Percentiles rank a stretch among this genome's conserved stretches.
Evolutionary conservation across 495 filamentous ascomycete genomes (phyloP).

Genomic region (Penicillium diatomitis): DNA sequence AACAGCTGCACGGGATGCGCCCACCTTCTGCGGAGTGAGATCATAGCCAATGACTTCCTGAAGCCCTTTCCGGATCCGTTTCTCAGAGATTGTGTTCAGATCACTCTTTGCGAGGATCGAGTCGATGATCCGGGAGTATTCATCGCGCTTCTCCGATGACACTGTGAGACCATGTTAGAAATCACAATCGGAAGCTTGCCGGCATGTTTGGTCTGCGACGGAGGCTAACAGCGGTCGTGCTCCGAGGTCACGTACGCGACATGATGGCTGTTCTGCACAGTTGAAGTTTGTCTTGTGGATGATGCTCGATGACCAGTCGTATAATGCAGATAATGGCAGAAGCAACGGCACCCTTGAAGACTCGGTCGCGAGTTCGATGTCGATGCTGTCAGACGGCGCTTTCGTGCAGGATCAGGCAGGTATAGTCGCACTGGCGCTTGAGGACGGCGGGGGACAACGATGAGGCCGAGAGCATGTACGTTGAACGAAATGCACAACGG

Average conservation of each 20-base stretch:
- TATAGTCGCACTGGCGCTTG: slow-evolving; percentile 38
- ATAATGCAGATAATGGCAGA: no score
- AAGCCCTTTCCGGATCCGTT: slow-evolving; percentile 81
- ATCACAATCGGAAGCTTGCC: slow-evolving; percentile 1
- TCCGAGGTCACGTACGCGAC: slow-evolving; percentile 34
- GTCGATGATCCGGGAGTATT: slow-evolving; percentile 83
- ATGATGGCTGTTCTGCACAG: slow-evolving; percentile 17
- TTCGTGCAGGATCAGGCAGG: slow-evolving; percentile 14
- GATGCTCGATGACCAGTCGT: no score
- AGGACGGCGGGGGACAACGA: slow-evolving; percentile 26
- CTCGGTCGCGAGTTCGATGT: not conserved
- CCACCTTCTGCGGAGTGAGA: slow-evolving; percentile 76
- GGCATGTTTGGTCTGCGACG: not conserved
- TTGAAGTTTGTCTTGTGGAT: not conserved
- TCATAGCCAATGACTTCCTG: slow-evolving; percentile 71
- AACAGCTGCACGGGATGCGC: slow-evolving; percentile 9
- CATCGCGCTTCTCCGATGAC: slow-evolving; percentile 51
- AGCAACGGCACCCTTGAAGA: no score
- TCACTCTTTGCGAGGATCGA: slow-evolving; percentile 76
- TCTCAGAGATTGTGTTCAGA: slow-evolving; percentile 83
- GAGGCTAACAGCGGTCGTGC: no score
- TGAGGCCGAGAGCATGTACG: not conserved
- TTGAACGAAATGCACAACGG: no score
- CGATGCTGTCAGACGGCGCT: slow-evolving; percentile 10
- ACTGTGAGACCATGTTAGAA: slow-evolving; percentile 39